Percentiles rank a stretch among this genome's conserved stretches.
phyloP scores from a whole-genome alignment of 2,329 filamentous ascomycete genomes.

The Tolypocladium paradoxum region DNA sequence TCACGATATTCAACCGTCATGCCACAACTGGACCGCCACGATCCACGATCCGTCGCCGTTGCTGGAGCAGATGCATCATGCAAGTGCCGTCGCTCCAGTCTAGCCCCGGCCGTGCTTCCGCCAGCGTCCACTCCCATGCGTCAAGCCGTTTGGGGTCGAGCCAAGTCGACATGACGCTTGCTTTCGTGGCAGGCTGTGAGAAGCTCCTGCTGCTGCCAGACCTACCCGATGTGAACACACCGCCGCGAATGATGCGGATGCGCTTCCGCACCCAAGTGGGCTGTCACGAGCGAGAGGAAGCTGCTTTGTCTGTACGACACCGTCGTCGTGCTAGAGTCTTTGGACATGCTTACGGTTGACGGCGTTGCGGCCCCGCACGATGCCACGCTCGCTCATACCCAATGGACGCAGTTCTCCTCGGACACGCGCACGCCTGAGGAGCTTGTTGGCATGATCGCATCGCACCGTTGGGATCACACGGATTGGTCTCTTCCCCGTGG shows the following conservation, averaged over 20 bases:
- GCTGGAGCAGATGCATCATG: constrained; percentile 9
- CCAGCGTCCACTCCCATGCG: constrained; percentile 11
- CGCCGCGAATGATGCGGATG: background rate
- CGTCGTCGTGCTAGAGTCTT: background rate
- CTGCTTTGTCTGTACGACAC: background rate
- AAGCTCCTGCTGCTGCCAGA: constrained; percentile 3
- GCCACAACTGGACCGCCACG: background rate
- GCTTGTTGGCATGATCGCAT: background rate
- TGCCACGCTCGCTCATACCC: background rate
- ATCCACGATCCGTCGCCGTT: background rate
- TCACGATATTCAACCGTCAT: background rate
- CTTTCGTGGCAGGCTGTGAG: constrained; percentile 26
- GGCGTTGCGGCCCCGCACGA: background rate
- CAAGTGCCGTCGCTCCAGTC: constrained; percentile 14
- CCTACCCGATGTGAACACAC: background rate
- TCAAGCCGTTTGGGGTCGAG: constrained; percentile 13
- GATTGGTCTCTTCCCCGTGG: background rate
- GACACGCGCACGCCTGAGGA: background rate
- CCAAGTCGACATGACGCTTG: constrained; percentile 18
- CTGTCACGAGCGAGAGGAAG: background rate
- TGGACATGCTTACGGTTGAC: background rate
- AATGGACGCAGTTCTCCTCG: background rate
- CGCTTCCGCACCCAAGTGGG: background rate
- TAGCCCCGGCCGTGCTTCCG: background rate
- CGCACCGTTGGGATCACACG: background rate